Evolutionary conservation across 1,284 basidiomycete species (phyloP).

Genomic region (Pterulicium gracile): DNA sequence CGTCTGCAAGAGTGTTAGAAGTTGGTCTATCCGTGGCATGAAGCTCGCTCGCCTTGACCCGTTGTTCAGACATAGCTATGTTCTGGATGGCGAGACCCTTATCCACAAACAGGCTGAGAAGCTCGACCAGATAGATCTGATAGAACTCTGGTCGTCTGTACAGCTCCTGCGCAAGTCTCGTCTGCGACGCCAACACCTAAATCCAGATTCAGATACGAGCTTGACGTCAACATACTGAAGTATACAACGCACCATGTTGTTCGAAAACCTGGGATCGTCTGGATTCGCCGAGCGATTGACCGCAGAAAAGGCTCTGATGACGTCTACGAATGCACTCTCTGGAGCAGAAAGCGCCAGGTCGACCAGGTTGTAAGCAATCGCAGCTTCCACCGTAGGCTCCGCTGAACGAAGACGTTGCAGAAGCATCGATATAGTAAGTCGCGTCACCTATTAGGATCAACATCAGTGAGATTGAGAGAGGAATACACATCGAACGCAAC

Average conservation of each 20-base stretch:
- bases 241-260: conserved; percentile 55
- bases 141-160: conserved; percentile 64
- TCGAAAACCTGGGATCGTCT: conserved; percentile 78
- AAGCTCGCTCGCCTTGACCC: conserved; percentile 43
- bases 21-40: conserved; percentile 8
- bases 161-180: conserved; percentile 74
- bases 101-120: conserved; percentile 81
- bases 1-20: conserved; percentile 30
- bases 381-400: conserved; percentile 80
- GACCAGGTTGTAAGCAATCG: conserved; percentile 86
- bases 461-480: background rate
- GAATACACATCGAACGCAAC: conserved; percentile 8
- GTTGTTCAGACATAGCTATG: conserved; percentile 49
- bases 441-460: conserved; percentile 48
- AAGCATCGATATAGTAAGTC: conserved; percentile 85
- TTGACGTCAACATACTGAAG: background rate
- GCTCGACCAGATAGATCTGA: conserved; percentile 74
- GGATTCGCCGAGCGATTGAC: conserved; percentile 78
- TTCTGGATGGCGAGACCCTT: conserved; percentile 91
- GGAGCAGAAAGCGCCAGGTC: conserved; percentile 80
- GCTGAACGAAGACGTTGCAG: conserved; percentile 80
- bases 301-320: conserved; percentile 78
- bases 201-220: background rate
- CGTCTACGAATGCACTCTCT: conserved; percentile 72
- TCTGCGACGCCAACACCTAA: conserved; percentile 80